Evolutionary conservation across 331 rosid genomes (phyloP).

Genomic region (Acacia pycnantha): DNA sequence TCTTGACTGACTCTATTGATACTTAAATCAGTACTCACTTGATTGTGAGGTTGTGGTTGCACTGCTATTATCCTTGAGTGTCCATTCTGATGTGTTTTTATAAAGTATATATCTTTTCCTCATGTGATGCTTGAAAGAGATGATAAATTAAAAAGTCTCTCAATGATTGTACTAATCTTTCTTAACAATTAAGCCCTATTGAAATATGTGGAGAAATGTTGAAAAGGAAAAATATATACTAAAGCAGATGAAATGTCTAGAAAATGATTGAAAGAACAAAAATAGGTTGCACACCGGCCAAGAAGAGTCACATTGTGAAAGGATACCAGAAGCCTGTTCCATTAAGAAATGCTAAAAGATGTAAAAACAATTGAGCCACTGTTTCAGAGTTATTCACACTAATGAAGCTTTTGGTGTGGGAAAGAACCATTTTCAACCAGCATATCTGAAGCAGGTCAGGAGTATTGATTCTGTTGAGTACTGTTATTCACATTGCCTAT

Average conservation of each 20-base stretch:
- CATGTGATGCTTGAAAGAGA: not conserved
- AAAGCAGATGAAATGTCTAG: not conserved
- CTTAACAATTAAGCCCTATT: not conserved
- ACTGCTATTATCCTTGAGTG: not conserved
- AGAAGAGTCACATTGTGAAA: not conserved
- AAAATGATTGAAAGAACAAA: not conserved
- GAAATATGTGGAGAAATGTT: not conserved
- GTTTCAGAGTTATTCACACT: not conserved
- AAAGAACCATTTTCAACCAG: not conserved
- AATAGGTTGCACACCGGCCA: not conserved
- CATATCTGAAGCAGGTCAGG: not conserved
- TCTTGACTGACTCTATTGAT: conserved; percentile 10
- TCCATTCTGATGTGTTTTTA: conserved; percentile 12
- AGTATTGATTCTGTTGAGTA: not conserved
- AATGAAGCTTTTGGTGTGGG: not conserved
- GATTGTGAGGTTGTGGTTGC: not conserved
- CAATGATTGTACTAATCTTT: not conserved
- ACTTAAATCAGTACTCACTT: conserved; percentile 3
- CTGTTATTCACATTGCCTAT: not conserved
- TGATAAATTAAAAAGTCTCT: not conserved
- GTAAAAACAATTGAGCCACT: not conserved
- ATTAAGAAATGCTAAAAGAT: not conserved
- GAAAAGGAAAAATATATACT: not conserved
- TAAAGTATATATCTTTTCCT: not conserved
- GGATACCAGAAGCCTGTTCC: not conserved